Conservation (phyloP, 441 rosid species). For the Breynia disticha region DNA sequence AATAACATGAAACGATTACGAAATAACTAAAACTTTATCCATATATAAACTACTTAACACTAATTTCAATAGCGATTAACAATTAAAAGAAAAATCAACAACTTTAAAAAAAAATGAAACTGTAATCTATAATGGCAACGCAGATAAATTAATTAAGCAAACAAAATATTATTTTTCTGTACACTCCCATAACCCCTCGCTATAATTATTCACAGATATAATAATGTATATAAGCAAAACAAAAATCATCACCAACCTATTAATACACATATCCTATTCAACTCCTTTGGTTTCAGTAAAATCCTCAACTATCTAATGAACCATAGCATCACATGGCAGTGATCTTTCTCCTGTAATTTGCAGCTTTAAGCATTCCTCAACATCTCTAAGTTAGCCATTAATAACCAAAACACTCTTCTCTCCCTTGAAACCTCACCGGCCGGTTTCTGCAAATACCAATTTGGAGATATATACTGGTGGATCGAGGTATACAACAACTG, state of each 20-base stretch:
- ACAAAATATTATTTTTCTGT: constrained; percentile 29
- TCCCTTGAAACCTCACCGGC: neutral
- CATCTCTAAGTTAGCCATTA: constrained; percentile 21
- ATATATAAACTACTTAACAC: too few relatives aligned
- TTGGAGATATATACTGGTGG: neutral
- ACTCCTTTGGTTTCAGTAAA: constrained; percentile 17
- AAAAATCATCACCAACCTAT: constrained; percentile 31
- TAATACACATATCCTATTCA: constrained; percentile 15
- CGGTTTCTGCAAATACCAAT: too few relatives aligned
- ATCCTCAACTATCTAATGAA: constrained; percentile 7
- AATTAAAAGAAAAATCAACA: too few relatives aligned
- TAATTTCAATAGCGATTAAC: too few relatives aligned
- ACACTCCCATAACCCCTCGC: constrained; percentile 27
- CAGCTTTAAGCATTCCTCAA: constrained; percentile 5
- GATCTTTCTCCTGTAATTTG: neutral
- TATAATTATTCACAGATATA: constrained; percentile 34
- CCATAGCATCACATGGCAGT: too few relatives aligned
- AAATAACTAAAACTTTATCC: too few relatives aligned
- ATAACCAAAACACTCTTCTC: constrained; percentile 13
- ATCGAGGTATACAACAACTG: neutral
- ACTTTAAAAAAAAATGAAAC: constrained; percentile 5
- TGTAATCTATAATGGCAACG: constrained; percentile 8
- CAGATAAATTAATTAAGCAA: constrained; percentile 13
- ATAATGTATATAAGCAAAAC: constrained; percentile 13
- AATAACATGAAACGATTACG: too few relatives aligned